phyloP scores from a whole-genome alignment of 768 basidiomycete genomes.

The Termitomyces sp. region DNA sequence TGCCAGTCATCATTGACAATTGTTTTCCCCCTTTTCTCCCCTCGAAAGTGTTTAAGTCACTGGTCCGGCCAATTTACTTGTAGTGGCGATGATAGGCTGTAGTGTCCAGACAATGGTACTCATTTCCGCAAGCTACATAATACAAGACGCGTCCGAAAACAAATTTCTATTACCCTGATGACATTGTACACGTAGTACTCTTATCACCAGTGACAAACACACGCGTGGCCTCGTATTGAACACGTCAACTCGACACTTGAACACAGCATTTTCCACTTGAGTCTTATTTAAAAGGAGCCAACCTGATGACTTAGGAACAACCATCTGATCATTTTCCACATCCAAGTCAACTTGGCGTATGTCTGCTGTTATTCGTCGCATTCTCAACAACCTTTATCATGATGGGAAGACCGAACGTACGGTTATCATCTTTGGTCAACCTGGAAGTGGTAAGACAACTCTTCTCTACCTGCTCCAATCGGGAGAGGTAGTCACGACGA shows the following conservation, averaged over 20 bases:
- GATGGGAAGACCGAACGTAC: constrained; percentile 7
- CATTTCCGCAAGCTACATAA: neutral
- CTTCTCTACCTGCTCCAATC: constrained; percentile 38
- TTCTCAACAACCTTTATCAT: constrained; percentile 16
- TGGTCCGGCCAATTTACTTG: too few species aligned
- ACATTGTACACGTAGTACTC: neutral
- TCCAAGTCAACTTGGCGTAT: neutral
- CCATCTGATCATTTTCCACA: neutral
- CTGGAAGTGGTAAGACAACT: constrained; percentile 39
- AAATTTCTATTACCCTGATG: neutral
- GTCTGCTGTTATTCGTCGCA: constrained; percentile 1
- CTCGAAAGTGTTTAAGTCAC: too few species aligned
- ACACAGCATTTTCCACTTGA: neutral
- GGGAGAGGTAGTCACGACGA: constrained; percentile 30
- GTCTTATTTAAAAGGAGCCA: neutral
- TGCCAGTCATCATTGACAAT: too few species aligned
- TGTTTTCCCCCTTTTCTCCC: too few species aligned
- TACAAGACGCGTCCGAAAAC: neutral
- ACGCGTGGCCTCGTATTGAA: neutral
- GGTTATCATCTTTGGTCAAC: constrained; percentile 31
- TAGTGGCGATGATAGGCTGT: neutral
- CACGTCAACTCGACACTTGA: neutral
- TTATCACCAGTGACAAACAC: neutral
- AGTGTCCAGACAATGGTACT: neutral
- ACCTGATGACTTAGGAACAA: neutral